Evolutionary conservation across 2,329 filamentous ascomycete species (phyloP).

Genomic region (Sclerotinia subarctica): DNA sequence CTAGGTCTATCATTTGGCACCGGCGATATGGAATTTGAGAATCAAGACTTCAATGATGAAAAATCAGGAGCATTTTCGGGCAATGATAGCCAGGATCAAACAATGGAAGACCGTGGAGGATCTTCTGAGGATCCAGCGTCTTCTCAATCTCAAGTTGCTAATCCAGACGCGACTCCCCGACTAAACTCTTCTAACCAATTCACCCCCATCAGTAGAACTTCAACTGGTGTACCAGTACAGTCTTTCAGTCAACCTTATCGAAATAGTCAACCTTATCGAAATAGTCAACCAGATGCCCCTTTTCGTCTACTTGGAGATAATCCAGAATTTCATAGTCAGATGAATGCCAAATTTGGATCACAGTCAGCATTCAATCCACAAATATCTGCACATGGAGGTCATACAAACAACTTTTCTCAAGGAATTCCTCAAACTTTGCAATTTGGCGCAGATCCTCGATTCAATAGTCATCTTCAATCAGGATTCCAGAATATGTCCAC

Average conservation of each 20-base stretch:
- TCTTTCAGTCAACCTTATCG: neutral
- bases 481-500: neutral
- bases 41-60: neutral
- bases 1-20: conserved; percentile 9
- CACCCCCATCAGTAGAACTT: neutral
- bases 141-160: neutral
- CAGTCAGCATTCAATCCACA: neutral
- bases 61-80: neutral
- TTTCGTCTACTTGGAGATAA: neutral
- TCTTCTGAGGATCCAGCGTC: neutral
- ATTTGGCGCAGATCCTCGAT: neutral
- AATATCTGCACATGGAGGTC: neutral
- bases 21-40: neutral
- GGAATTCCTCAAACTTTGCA: neutral
- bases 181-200: neutral
- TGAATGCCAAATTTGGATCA: neutral
- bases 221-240: neutral
- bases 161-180: conserved; percentile 6
- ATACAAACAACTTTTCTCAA: neutral
- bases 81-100: neutral
- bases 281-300: neutral
- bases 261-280: neutral
- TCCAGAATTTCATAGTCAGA: neutral
- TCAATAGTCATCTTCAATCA: neutral
- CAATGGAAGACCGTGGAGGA: neutral